A percentile compares a stretch with the other conserved stretches of the same genome.
phyloP scores from a whole-genome alignment of 768 basidiomycete genomes.

The Russula lepida region DNA sequence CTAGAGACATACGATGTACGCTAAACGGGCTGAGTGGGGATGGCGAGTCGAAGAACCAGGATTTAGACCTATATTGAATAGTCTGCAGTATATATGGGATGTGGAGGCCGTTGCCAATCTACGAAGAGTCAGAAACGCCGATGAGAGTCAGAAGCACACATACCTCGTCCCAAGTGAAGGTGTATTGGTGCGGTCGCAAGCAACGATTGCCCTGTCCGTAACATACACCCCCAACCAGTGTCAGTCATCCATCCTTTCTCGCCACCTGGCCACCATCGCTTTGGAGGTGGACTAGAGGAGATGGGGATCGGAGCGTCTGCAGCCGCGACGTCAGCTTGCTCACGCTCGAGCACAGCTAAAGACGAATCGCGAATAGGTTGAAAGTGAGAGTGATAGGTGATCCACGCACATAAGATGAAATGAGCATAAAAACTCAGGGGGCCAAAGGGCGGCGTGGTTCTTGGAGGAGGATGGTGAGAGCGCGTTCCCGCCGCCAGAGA shows the following conservation, averaged over 20 bases:
- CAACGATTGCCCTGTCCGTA: slow-evolving; percentile 78
- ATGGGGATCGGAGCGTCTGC: neutral
- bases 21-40: slow-evolving; percentile 80
- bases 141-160: slow-evolving; percentile 22
- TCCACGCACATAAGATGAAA: slow-evolving; percentile 82
- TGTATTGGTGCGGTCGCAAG: slow-evolving; percentile 73
- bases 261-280: slow-evolving; percentile 57
- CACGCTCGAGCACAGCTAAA: slow-evolving; percentile 35
- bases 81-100: slow-evolving; percentile 47
- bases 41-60: slow-evolving; percentile 91
- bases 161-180: slow-evolving; percentile 68
- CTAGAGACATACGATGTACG: slow-evolving; percentile 91
- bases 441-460: slow-evolving; percentile 41
- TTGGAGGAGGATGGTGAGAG: slow-evolving; percentile 29
- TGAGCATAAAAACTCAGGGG: slow-evolving; percentile 78
- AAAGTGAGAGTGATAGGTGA: slow-evolving; percentile 88
- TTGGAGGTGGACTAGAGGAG: slow-evolving; percentile 36
- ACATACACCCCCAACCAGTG: slow-evolving; percentile 89
- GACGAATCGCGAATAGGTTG: slow-evolving; percentile 64
- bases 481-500: slow-evolving; percentile 24
- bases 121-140: neutral
- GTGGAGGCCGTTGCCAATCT: slow-evolving; percentile 82
- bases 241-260: slow-evolving; percentile 82
- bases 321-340: slow-evolving; percentile 25
- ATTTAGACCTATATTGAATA: slow-evolving; percentile 88